phyloP scores from a whole-genome alignment of 169 alveolate genomes.

The Theileria orientalis region DNA sequence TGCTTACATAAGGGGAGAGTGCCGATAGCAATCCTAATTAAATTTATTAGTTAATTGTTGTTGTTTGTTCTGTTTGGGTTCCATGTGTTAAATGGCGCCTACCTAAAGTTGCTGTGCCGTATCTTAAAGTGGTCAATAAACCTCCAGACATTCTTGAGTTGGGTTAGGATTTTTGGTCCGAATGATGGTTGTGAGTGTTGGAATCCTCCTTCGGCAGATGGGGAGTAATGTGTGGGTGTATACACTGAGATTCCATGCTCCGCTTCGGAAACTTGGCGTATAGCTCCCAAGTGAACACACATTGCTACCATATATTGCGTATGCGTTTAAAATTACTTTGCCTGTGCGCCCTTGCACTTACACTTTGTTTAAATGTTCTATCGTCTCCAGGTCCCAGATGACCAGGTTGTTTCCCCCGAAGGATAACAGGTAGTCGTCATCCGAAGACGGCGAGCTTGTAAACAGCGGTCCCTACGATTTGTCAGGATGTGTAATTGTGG shows the following conservation, averaged over 20 bases:
- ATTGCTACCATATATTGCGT: no score
- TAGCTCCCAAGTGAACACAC: no score
- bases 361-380: neutral
- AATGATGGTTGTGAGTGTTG: neutral
- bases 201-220: neutral
- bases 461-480: constrained; percentile 52
- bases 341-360: neutral
- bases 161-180: neutral
- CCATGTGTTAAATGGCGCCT: neutral
- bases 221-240: constrained; percentile 4
- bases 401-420: constrained; percentile 53
- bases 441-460: constrained; percentile 28
- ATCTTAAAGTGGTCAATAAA: constrained; percentile 13
- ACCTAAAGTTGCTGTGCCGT: constrained; percentile 30
- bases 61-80: neutral
- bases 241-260: neutral
- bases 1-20: constrained; percentile 59
- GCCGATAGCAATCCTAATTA: constrained; percentile 38
- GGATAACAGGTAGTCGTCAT: constrained; percentile 33
- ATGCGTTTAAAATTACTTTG: neutral
- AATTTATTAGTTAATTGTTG: no score
- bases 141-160: constrained; percentile 20
- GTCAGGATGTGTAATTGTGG: neutral
- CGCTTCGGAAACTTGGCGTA: no score
- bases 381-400: constrained; percentile 40